phyloP scores from a whole-genome alignment of 2,329 filamentous ascomycete genomes.

The Fusarium torreyae region DNA sequence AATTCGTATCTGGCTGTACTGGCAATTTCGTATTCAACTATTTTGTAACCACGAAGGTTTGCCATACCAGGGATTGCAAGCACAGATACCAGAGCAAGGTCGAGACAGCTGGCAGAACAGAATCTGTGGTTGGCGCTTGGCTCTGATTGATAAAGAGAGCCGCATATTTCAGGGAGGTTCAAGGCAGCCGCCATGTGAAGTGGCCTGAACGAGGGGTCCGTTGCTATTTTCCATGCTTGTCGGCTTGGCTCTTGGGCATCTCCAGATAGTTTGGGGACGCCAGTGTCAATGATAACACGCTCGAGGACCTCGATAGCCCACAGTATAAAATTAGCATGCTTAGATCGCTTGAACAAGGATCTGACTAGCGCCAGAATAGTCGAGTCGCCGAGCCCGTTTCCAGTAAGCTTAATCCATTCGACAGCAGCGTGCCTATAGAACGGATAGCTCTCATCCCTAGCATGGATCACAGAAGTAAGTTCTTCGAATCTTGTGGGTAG shows the following conservation, averaged over 20 bases:
- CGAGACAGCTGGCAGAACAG: not conserved
- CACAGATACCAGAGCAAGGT: not conserved
- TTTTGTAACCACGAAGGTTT: fast-evolving
- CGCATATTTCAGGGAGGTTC: slow-evolving; percentile 22
- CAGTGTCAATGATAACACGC: not conserved
- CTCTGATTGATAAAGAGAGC: not conserved
- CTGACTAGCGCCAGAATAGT: not conserved
- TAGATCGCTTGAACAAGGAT: slow-evolving; percentile 8
- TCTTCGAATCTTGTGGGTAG: not conserved
- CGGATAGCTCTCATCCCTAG: not conserved
- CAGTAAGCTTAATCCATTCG: not conserved
- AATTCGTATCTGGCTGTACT: fast-evolving
- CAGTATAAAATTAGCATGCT: not conserved
- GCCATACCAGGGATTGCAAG: not conserved
- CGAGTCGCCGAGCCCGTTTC: not conserved
- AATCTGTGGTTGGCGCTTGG: not conserved
- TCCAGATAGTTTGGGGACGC: not conserved
- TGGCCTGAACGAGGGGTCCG: not conserved
- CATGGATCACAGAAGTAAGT: fast-evolving
- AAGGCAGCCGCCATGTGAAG: slow-evolving; percentile 29
- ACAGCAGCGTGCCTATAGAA: slow-evolving; percentile 18
- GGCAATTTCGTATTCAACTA: fast-evolving
- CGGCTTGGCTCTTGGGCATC: not conserved
- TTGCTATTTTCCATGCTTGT: not conserved
- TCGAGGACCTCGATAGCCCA: slow-evolving; percentile 12